These are phyloP conservation scores for Xylaria flabelliformis DNA, from an alignment of 495 filamentous ascomycete species.

Conservation along the genomic window DNA sequence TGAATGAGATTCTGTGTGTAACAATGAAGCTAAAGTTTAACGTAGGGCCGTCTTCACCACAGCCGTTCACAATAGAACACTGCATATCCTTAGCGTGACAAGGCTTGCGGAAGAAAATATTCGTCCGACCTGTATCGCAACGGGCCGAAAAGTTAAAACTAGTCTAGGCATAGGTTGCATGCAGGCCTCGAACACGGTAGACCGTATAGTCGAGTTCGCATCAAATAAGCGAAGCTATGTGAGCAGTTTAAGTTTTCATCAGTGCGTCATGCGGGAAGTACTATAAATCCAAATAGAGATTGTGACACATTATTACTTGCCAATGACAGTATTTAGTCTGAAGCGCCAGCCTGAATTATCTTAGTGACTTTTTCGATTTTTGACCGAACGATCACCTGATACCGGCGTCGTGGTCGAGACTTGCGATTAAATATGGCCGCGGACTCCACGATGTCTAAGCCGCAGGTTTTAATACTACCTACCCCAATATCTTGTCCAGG, in stretches of 20 bases:
- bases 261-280: background rate
- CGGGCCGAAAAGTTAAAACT: background rate
- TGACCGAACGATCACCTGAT: constrained; percentile 3
- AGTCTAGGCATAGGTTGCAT: background rate
- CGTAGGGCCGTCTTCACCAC: background rate
- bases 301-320: background rate
- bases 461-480: background rate
- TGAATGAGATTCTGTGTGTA: background rate
- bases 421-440: background rate
- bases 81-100: background rate
- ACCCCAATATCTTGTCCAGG: constrained; percentile 11
- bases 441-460: constrained; percentile 8
- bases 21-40: background rate
- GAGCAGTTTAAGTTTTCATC: background rate
- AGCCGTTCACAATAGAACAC: background rate
- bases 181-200: background rate
- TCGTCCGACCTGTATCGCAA: background rate
- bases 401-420: background rate
- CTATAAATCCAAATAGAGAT: background rate
- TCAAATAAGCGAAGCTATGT: background rate
- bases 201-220: background rate
- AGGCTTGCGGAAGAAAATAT: background rate
- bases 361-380: background rate
- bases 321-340: background rate
- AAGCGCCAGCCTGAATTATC: background rate